Base-by-base conservation (phyloP, 257 asterid species). In the Agastache rugosa region DNA sequence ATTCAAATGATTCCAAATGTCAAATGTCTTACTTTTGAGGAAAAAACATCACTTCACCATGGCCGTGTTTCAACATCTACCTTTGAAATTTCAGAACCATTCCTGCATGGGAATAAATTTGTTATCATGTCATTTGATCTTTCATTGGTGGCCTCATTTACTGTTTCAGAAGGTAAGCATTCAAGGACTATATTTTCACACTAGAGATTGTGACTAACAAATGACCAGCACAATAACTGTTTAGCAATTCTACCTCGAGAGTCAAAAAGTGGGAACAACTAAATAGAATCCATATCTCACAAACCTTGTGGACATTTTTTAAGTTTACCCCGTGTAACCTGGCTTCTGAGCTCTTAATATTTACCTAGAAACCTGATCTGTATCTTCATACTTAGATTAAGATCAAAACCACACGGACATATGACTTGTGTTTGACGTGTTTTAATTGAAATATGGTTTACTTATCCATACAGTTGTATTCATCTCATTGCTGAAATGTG, bases 391-490 rank as follows among this genome's bases (percentile, higher is more conserved):
- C 37, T 31, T 23, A 37, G 59, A 35, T 11, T 23, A 8, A 54
- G 41, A 29, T 54, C 27, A 23, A 19, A 12, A 35, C 41, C 34
- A 56, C 22, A 53, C 10, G 2, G 12, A 7, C 29, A 2, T 3
- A 0, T 23, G 63, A 73, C 4, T 73, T 74, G 20, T 74, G 58
- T n/a, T 74, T 62, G 56, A 64, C 53, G 37, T 37, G 50, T 20
- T 31, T 22, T 47, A 11, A 34, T n/a, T 44, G 54, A 35, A 23
- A 35, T 35, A 35, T 44, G 23, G 59, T 47, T n/a, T 64, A 16
- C 55, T 6, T 54, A 17, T n/a, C 37, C 34, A 25, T 23, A 55
- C 44, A 12, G 29, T 29, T 44, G 9, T 27, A 19, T 12, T 42
- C 14, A 11, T 8, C 22, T 20, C 25, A 35, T 54, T 65, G 45